Conservation (phyloP, 2,329 filamentous ascomycete genomes). For the Lecanicillium sp. region DNA sequence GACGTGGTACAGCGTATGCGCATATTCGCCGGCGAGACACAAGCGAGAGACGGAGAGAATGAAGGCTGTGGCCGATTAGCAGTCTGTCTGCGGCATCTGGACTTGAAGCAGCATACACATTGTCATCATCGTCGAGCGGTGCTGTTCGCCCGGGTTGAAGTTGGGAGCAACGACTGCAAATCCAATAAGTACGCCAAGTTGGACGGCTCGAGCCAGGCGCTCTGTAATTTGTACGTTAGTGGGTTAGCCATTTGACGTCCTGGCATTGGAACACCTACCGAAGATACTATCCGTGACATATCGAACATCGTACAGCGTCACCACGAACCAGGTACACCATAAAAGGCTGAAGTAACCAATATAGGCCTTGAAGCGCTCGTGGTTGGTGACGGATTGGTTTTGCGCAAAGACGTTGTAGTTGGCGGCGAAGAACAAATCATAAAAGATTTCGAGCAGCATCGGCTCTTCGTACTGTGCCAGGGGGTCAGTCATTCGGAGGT, state of each 20-base stretch:
- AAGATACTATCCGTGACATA: conserved; percentile 60
- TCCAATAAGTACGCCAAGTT: conserved; percentile 59
- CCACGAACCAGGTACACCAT: conserved; percentile 64
- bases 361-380: conserved; percentile 27
- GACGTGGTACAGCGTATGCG: conserved; percentile 38
- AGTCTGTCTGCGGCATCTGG: background rate
- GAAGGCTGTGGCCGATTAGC: conserved; percentile 24
- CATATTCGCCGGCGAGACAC: conserved; percentile 49
- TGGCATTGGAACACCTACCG: conserved; percentile 23
- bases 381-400: conserved; percentile 27
- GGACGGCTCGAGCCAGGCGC: conserved; percentile 49
- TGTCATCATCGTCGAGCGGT: conserved; percentile 31
- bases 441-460: conserved; percentile 32
- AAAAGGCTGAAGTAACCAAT: conserved; percentile 44
- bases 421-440: conserved; percentile 42
- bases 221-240: conserved; percentile 26
- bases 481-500: background rate
- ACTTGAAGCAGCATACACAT: conserved; percentile 30
- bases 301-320: conserved; percentile 59
- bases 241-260: background rate
- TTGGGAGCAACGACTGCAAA: conserved; percentile 55
- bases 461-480: conserved; percentile 27
- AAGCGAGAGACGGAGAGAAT: conserved; percentile 48
- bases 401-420: conserved; percentile 55
- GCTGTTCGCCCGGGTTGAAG: conserved; percentile 35